A percentile compares a stretch with the other conserved stretches of the same genome.
Conservation (phyloP, 2,329 filamentous ascomycete species). For the Cercospora canescens region DNA sequence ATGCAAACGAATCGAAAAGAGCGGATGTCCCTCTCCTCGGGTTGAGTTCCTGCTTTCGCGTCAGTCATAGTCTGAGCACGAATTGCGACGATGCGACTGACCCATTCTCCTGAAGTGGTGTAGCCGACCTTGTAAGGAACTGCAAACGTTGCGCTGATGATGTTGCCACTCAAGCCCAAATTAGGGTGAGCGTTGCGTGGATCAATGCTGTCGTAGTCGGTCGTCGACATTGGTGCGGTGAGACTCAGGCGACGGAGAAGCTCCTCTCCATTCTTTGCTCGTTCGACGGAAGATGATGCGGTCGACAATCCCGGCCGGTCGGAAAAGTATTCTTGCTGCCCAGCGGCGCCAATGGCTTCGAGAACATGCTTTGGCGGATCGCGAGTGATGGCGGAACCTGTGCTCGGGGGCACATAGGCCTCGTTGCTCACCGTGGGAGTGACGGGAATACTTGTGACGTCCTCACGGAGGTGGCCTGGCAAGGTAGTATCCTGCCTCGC, state of each 20-base stretch:
- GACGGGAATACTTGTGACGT: constrained; percentile 25
- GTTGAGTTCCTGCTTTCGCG: constrained; percentile 62
- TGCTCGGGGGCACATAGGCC: constrained; percentile 16
- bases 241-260: constrained; percentile 56
- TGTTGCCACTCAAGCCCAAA: constrained; percentile 59
- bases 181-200: constrained; percentile 57
- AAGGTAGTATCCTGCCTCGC: constrained; percentile 21
- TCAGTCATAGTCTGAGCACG: neutral
- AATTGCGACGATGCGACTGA: constrained; percentile 34
- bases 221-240: constrained; percentile 36
- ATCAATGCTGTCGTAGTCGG: constrained; percentile 50
- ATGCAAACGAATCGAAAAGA: constrained; percentile 85
- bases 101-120: constrained; percentile 57
- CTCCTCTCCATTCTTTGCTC: constrained; percentile 50
- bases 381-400: constrained; percentile 3
- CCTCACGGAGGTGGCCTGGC: constrained; percentile 21
- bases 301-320: constrained; percentile 5
- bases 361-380: constrained; percentile 23
- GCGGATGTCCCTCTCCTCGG: constrained; percentile 84
- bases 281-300: constrained; percentile 40
- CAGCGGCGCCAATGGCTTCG: constrained; percentile 25
- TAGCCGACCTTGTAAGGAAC: constrained; percentile 62
- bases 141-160: constrained; percentile 65
- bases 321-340: constrained; percentile 8
- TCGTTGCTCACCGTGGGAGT: constrained; percentile 29